Base-by-base conservation (phyloP, 2,329 filamentous ascomycete genomes). In the Ascochyta pisi region DNA sequence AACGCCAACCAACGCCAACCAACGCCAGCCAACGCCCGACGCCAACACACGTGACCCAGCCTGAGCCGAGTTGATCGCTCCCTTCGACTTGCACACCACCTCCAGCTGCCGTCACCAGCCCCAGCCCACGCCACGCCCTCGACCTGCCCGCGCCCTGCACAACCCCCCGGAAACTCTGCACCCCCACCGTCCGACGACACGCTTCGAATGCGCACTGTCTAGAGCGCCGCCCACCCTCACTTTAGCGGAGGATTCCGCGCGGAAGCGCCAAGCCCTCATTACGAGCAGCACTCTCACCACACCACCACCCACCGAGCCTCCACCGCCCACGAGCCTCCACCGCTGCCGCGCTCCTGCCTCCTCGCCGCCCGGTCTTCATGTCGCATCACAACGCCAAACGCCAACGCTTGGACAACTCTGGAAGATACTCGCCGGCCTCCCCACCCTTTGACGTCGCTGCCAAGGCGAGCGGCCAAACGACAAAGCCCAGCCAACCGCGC, bases 351-450 rank as follows among this genome's bases (percentile, higher is more conserved):
- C 56, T 26, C 31, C 50, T 47, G n/a, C 43, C 41, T 39, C 40
- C 43, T 19, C 15, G 40, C 35, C 45, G 56, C 53, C 55, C 67
- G 60, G 62, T 53, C 60, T 62, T 58, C 61, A 74, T 74, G 72
- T 74, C 72, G 67, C 67, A 73, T 65, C 71, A 67, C 60, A 63
- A 59, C 51, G 64, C 70, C 57, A 77, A 77, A 69, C 73, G 74
- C 62, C 73, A 73, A 70, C 72, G 74, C 72, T 63, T 78, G 66
- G 66, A 67, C 61, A 66, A 64, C 56, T 70, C 68, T 53, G 75
- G 74, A 62, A 71, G 77, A 48, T 81, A 78, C 66, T 80, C 77
- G 44, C 79, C 79, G 53, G 77, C 76, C 49, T 78, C 75, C 50
- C 78, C 78, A 53, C 71, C 76, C 47, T 75, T 76, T 69, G 71